phyloP scores from a whole-genome alignment of 768 basidiomycete genomes.

The Hemileccinum impolitum region DNA sequence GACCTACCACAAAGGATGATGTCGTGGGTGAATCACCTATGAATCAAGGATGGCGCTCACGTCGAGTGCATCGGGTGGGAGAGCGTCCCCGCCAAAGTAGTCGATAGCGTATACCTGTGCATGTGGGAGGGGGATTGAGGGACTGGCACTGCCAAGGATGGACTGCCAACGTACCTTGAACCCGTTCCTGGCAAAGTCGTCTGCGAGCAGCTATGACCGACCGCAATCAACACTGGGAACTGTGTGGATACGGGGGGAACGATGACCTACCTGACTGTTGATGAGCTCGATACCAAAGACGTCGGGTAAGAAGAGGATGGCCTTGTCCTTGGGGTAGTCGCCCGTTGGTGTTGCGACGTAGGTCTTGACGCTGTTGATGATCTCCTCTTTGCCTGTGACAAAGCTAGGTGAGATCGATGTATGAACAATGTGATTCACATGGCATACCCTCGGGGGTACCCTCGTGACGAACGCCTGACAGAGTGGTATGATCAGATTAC shows the following conservation, averaged over 20 bases:
- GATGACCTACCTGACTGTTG: slow-evolving; percentile 41
- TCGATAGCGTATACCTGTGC: slow-evolving; percentile 23
- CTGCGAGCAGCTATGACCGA: slow-evolving; percentile 37
- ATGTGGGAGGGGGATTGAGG: background rate
- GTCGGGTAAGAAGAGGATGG: slow-evolving; percentile 52
- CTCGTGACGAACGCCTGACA: slow-evolving; percentile 46
- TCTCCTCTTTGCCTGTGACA: slow-evolving; percentile 41
- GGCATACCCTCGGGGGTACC: slow-evolving; percentile 42
- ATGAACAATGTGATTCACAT: background rate
- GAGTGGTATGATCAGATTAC: background rate
- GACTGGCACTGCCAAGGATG: background rate
- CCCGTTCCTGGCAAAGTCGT: slow-evolving; percentile 42
- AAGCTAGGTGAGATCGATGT: background rate
- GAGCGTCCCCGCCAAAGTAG: slow-evolving; percentile 28
- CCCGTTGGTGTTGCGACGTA: slow-evolving; percentile 53
- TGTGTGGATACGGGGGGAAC: background rate
- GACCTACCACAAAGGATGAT: background rate
- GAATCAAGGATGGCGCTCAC: slow-evolving; percentile 1
- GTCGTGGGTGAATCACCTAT: background rate
- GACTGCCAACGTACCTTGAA: slow-evolving; percentile 25
- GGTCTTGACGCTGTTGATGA: slow-evolving; percentile 44
- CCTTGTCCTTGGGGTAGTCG: slow-evolving; percentile 54
- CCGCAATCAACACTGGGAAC: background rate
- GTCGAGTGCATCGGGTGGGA: slow-evolving; percentile 14
- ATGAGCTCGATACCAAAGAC: slow-evolving; percentile 46